Evolutionary conservation across 495 filamentous ascomycete species (phyloP), one percentile per base, ranked within the genome.

Genomic region (Emericellopsis terricola): DNA sequence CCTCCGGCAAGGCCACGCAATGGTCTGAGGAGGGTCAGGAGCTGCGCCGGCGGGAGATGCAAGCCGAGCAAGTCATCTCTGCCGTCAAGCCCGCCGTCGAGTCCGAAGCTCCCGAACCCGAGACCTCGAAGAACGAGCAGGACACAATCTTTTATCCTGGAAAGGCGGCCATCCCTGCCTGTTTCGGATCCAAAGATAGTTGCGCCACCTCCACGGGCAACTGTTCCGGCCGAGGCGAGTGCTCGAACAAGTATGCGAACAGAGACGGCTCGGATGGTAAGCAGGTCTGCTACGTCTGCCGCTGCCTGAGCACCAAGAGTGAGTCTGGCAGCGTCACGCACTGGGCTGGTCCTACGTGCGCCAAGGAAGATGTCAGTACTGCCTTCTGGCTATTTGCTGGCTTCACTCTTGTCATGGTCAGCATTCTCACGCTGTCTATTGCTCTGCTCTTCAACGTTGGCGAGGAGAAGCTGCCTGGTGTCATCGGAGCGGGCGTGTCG

Each of bases 341-440:
- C 38, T 97, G 82, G 81, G 87, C 75, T 32, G 89, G 89, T 9
- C 56, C 71, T 20, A 77, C 77, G 39, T 97, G 89, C 57, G 77
- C 92, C 55, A 97, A 94, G 68, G 74, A 74, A 47, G 86, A 97
- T 51, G 56, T 96, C 29, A 85, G 79, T 53, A 68, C 74, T 14
- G 73, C 73, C 24, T 96, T 97, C 53, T 92, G 84, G 68, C 54
- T 97, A 26, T 61, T 97, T 44, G 61, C 69, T 4, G 68, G 73
- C 3, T 74, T 89, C 27, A 71, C 65, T 5, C 57, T 92, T 28
- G 48, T 70, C 15, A 57, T 83, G 18, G 49, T 81, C 8, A 55
- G 67, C 15, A 56, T 74, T 19, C 47, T 80, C 3, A 52, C 56
- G 11, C 76, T 73, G 52, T 73, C 71, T 5, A 68, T 97, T 44